Conservation (phyloP, 805 yeast species). For the Kluyveromyces wickerhamii region DNA sequence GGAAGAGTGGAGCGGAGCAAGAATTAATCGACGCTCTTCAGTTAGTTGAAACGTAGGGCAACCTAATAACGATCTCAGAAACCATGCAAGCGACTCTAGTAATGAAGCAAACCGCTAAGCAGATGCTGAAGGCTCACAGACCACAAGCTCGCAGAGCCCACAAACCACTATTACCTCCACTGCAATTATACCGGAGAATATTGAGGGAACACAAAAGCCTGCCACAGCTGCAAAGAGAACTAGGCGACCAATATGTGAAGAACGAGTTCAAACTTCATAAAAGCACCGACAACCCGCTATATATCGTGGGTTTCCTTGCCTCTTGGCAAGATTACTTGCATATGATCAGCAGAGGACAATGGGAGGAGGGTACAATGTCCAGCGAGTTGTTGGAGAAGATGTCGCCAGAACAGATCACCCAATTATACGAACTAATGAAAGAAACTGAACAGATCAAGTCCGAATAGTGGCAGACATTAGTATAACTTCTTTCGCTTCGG, state of each 20-base stretch:
- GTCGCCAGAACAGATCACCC: conserved; percentile 87
- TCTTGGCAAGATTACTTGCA: conserved; percentile 87
- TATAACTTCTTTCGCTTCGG: too few relatives aligned
- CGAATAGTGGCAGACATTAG: too few relatives aligned
- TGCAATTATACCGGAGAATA: conserved; percentile 68
- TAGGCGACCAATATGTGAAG: conserved; percentile 87
- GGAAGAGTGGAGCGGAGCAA: too few relatives aligned
- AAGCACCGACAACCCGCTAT: conserved; percentile 77
- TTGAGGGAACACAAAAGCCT: conserved; percentile 69
- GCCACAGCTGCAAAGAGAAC: conserved; percentile 59
- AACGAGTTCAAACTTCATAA: conserved; percentile 85
- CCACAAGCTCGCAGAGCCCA: conserved; percentile 6
- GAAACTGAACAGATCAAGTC: conserved; percentile 41
- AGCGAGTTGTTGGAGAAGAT: conserved; percentile 64
- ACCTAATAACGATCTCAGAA: too few relatives aligned
- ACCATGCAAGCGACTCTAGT: background rate
- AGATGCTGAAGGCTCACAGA: conserved; percentile 10
- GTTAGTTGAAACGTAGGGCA: too few relatives aligned
- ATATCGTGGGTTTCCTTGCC: conserved; percentile 86
- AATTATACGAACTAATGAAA: conserved; percentile 71
- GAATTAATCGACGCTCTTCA: too few relatives aligned
- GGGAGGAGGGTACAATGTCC: conserved; percentile 59
- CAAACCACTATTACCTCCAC: conserved; percentile 71
- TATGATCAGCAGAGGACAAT: conserved; percentile 49
- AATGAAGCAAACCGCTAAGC: conserved; percentile 7